Evolutionary conservation across 352 stramenopile species (phyloP).

Genomic region (Globisporangium radiosum): DNA sequence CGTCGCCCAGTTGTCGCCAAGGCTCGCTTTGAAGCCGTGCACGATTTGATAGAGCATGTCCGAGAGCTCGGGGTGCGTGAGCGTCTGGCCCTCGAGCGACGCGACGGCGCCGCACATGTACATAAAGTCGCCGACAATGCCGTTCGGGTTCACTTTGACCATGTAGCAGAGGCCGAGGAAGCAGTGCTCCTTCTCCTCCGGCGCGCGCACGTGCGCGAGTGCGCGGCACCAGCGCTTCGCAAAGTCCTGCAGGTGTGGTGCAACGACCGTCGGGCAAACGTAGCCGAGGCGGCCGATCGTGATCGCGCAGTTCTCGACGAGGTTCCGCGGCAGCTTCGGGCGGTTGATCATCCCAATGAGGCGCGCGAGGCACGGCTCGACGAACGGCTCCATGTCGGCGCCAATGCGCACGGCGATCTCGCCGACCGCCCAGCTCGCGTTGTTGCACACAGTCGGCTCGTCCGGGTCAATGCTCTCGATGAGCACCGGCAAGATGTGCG

Average conservation of each 20-base stretch:
- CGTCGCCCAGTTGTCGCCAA: constrained; percentile 81
- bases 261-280: constrained; percentile 78
- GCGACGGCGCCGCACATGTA: constrained; percentile 87
- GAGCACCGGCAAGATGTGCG: constrained; percentile 72
- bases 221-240: constrained; percentile 86
- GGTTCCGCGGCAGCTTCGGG: constrained; percentile 78
- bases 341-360: constrained; percentile 86
- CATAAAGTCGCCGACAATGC: constrained; percentile 86
- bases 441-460: constrained; percentile 89
- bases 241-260: constrained; percentile 79
- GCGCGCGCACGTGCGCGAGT: constrained; percentile 76
- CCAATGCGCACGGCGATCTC: constrained; percentile 85
- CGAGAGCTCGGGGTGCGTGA: constrained; percentile 71
- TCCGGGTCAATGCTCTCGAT: constrained; percentile 88
- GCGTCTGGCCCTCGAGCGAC: constrained; percentile 75
- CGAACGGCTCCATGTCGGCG: constrained; percentile 80
- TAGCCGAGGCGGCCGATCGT: constrained; percentile 86
- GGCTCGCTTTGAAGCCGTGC: constrained; percentile 83
- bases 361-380: constrained; percentile 55
- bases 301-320: constrained; percentile 89
- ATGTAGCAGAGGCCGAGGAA: constrained; percentile 89
- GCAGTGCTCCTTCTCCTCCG: constrained; percentile 86
- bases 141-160: constrained; percentile 87
- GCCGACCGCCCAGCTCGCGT: constrained; percentile 88
- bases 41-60: constrained; percentile 87